Conservation (phyloP, 352 stramenopile genomes). For the Phytophthora ramorum region DNA sequence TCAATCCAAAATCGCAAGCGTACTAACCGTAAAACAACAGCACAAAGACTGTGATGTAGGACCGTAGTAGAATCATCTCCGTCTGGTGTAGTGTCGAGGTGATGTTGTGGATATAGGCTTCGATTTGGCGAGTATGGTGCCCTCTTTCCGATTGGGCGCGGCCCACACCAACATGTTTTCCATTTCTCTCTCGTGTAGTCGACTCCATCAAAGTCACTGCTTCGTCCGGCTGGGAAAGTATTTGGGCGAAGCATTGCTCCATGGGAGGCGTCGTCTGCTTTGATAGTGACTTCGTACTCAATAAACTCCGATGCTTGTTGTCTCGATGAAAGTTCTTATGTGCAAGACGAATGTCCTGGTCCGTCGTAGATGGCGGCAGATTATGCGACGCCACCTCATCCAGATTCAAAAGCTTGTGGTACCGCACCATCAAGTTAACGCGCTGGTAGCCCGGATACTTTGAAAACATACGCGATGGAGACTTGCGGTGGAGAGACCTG, state of each 20-base stretch:
- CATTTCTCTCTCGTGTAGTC: neutral
- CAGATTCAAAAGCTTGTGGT: neutral
- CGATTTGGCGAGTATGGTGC: constrained; percentile 6
- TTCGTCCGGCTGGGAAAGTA: neutral
- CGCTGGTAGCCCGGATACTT: constrained; percentile 28
- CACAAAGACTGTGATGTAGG: constrained; percentile 32
- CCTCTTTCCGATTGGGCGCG: neutral
- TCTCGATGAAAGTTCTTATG: neutral
- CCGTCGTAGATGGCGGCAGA: neutral
- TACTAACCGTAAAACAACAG: constrained; percentile 5
- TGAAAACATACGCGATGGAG: constrained; percentile 22
- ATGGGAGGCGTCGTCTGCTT: constrained; percentile 4
- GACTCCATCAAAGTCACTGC: neutral
- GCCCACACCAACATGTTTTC: neutral
- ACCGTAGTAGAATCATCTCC: constrained; percentile 36
- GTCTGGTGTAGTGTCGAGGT: constrained; percentile 31
- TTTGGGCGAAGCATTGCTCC: constrained; percentile 1
- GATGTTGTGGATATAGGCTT: constrained; percentile 11
- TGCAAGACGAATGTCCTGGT: neutral
- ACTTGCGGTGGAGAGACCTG: constrained; percentile 11
- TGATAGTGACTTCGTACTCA: constrained; percentile 4
- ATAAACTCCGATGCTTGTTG: constrained; percentile 3
- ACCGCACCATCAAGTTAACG: constrained; percentile 2
- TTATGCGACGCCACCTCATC: neutral
- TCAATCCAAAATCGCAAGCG: neutral